Conservation (phyloP, 306 rosid genomes). For the Spatholobus suberectus region DNA sequence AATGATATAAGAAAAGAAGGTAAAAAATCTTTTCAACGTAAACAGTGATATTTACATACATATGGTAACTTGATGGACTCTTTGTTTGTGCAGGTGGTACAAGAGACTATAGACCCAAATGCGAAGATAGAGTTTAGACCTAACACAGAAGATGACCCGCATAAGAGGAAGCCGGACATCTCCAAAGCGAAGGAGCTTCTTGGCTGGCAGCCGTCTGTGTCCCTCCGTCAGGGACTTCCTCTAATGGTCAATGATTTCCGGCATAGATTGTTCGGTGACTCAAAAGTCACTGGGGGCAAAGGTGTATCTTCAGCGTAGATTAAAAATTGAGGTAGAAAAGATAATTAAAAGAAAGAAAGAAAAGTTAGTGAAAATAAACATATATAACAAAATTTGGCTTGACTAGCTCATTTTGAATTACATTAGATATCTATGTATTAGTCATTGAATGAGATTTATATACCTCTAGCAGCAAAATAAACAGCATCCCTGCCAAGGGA, state of each 20-base stretch:
- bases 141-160: constrained; percentile 97
- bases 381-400: constrained; percentile 7
- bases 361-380: constrained; percentile 15
- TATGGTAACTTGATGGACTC: too few relatives aligned
- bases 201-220: constrained; percentile 85
- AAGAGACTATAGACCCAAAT: constrained; percentile 84
- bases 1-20: too few relatives aligned
- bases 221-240: constrained; percentile 93
- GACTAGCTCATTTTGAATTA: not conserved
- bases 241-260: constrained; percentile 83
- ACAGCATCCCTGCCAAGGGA: constrained; percentile 27
- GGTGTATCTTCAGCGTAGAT: constrained; percentile 30
- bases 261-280: constrained; percentile 77
- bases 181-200: constrained; percentile 89
- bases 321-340: not conserved
- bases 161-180: constrained; percentile 95
- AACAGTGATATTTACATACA: too few relatives aligned
- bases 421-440: constrained; percentile 27
- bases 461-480: constrained; percentile 36
- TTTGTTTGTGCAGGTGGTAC: too few relatives aligned
- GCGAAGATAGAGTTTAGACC: constrained; percentile 91
- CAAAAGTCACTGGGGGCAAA: constrained; percentile 33
- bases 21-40: too few relatives aligned
- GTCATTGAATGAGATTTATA: constrained; percentile 24
- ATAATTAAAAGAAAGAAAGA: not conserved